These are phyloP conservation scores for Holtermannia corniformis DNA, from an alignment of 768 basidiomycete species.

Conservation along the genomic window DNA sequence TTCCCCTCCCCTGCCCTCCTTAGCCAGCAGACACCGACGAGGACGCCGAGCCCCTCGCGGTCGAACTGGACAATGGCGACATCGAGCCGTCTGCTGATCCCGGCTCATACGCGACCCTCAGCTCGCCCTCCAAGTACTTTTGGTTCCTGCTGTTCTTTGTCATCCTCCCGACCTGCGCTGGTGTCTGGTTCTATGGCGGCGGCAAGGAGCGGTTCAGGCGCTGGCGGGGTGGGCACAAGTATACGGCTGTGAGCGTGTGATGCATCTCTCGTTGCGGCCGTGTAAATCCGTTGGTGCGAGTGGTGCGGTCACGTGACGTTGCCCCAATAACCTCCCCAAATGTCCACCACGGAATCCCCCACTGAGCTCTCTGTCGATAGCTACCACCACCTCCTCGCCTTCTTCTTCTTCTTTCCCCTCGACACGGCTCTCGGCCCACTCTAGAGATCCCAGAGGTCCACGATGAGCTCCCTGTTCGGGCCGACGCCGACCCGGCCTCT, in stretches of 20 bases:
- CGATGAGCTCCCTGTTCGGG: constrained; percentile 36
- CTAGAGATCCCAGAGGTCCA: too few relatives aligned
- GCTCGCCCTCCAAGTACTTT: constrained; percentile 26
- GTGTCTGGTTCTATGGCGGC: constrained; percentile 28
- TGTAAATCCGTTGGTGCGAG: too few relatives aligned
- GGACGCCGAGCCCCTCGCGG: not conserved
- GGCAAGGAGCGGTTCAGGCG: constrained; percentile 16
- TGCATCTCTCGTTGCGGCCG: too few relatives aligned
- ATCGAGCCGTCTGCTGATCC: constrained; percentile 3
- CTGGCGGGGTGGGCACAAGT: constrained; percentile 9
- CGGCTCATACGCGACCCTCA: constrained; percentile 19
- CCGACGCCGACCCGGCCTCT: constrained; percentile 39
- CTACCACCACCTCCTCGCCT: too few relatives aligned
- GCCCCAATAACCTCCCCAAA: too few relatives aligned
- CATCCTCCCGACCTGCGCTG: constrained; percentile 40
- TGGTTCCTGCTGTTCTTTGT: constrained; percentile 45
- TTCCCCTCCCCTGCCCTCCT: not conserved
- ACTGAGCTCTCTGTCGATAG: too few relatives aligned
- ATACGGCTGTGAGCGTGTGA: too few relatives aligned
- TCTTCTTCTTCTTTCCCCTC: too few relatives aligned
- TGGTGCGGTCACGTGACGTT: too few relatives aligned
- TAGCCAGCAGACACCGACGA: not conserved
- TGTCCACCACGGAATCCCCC: too few relatives aligned
- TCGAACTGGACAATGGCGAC: not conserved
- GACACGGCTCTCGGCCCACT: too few relatives aligned